Base-by-base conservation (phyloP, 805 yeast genomes). In the Metschnikowia sp. region DNA sequence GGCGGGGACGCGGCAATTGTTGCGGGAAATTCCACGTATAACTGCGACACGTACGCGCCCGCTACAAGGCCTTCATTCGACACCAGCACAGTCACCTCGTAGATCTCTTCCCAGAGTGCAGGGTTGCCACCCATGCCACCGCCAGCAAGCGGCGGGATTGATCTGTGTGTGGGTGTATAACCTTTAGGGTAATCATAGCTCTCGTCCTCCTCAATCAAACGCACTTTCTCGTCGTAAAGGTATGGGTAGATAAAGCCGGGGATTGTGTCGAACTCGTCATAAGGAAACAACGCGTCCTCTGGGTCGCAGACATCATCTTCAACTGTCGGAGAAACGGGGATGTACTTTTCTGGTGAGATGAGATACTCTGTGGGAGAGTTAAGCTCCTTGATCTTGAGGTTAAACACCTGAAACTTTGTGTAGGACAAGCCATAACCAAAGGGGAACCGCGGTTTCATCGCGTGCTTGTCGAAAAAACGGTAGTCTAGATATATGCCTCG, bases 361-460 rank as follows among this genome's bases (percentile, higher is more conserved):
- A 77, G 60, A 49, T 71, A 75, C 42, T 72, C 74, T 1, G 75
- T 65, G 13, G 79, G 79, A 3, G 75, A 62, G 40, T 64, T 61
- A 2, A 75, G 64, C 52, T 73, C 74, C 18, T 61, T 60, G 32
- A 78, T 74, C 19, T 70, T 60, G 40, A 79, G 60, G 43, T 68
- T 63, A 33, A 55, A 49, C 11, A 70, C 58, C 40, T 56, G 61
- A 49, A 75, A 75, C 30, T 66, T 68, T 3, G 84, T 69, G 58
- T 79, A 82, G 1, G 84, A 77, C 39, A 82, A 63, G 8, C 87
- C 87, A 64, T 59, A 79, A 3, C 86, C 87, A 61, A 83, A 83
- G 50, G 79, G 84, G 58, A 62, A 83, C 40, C 84, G 63, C 18
- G 86, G 84, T 52, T 70, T 70, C 37, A 81, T 76, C 46, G 76